Evolutionary conservation across 305 asterid genomes (phyloP).

Genomic region (Coffea humblotiana): DNA sequence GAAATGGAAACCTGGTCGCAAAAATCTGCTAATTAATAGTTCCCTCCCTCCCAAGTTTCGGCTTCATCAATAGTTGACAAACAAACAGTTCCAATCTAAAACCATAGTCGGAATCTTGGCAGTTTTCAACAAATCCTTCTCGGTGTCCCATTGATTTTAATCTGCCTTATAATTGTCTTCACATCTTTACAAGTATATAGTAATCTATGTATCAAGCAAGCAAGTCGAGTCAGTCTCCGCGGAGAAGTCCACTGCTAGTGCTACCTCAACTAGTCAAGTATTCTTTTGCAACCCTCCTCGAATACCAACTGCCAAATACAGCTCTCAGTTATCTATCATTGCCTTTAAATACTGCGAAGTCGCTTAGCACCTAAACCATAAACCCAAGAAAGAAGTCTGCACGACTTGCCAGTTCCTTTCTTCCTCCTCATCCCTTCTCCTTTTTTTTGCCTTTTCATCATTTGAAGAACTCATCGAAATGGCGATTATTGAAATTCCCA

Average conservation of each 20-base stretch:
- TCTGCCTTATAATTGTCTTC: background rate
- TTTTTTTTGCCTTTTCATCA: background rate
- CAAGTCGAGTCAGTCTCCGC: background rate
- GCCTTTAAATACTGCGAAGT: constrained; percentile 2
- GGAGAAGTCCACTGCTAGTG: background rate
- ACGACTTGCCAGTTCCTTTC: background rate
- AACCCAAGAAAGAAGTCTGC: background rate
- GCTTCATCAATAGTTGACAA: background rate
- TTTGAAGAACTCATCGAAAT: constrained; percentile 14
- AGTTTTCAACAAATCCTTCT: background rate
- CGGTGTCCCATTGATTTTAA: background rate
- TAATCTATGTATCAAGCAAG: background rate
- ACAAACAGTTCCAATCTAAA: constrained; percentile 2
- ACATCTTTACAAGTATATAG: background rate
- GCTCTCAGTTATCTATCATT: no score
- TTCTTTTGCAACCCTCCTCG: constrained; percentile 7
- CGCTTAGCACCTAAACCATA: background rate
- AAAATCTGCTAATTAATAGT: background rate
- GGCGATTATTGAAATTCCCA: constrained; percentile 42
- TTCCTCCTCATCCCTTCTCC: background rate
- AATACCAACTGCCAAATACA: background rate
- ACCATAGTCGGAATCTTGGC: constrained; percentile 4
- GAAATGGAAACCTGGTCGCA: background rate
- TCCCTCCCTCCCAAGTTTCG: background rate
- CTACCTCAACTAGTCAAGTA: background rate